phyloP scores from a whole-genome alignment of 768 basidiomycete genomes.

The Daedalea quercina region DNA sequence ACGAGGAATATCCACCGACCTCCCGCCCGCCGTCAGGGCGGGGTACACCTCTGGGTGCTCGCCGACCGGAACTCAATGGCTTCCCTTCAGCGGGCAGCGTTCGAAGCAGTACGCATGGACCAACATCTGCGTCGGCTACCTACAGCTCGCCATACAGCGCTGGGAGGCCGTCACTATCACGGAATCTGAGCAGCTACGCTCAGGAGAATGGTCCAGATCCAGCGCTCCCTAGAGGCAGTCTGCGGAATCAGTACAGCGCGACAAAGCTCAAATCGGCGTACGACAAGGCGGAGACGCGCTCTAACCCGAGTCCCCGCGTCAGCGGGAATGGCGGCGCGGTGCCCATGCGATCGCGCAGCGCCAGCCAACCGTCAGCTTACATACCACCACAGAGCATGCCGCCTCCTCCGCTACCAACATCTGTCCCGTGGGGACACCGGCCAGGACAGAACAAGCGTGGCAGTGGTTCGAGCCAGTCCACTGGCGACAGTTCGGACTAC shows the following conservation, averaged over 20 bases:
- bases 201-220: not conserved
- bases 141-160: slow-evolving; percentile 27
- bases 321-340: slow-evolving; percentile 13
- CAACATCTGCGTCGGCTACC: slow-evolving; percentile 6
- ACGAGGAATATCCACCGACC: slow-evolving; percentile 65
- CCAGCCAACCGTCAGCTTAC: slow-evolving; percentile 75
- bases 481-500: slow-evolving; percentile 75
- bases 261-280: slow-evolving; percentile 49
- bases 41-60: slow-evolving; percentile 62
- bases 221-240: slow-evolving; percentile 16
- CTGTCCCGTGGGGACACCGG: slow-evolving; percentile 42
- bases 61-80: slow-evolving; percentile 30
- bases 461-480: slow-evolving; percentile 81
- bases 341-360: slow-evolving; percentile 56
- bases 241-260: slow-evolving; percentile 69
- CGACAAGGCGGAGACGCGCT: slow-evolving; percentile 31
- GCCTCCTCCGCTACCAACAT: slow-evolving; percentile 50
- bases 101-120: slow-evolving; percentile 9
- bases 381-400: slow-evolving; percentile 37
- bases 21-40: slow-evolving; percentile 51
- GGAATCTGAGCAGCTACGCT: slow-evolving; percentile 36
- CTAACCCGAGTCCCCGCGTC: slow-evolving; percentile 9
- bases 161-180: slow-evolving; percentile 38
- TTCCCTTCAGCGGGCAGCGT: slow-evolving; percentile 12
- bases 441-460: slow-evolving; percentile 54